Evolutionary conservation across 2,329 filamentous ascomycete genomes (phyloP).

Genomic region (Fusarium annulatum): DNA sequence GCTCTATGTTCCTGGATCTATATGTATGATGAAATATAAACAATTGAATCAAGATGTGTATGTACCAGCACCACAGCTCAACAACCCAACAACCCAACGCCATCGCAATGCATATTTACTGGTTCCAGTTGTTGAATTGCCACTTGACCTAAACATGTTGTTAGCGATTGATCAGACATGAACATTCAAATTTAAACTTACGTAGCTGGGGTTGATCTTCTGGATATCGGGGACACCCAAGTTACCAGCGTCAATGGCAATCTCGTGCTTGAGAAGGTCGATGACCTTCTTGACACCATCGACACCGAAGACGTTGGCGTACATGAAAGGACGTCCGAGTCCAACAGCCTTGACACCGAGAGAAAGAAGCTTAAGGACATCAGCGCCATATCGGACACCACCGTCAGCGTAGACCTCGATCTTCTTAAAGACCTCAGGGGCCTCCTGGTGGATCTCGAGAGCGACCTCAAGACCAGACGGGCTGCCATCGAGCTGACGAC

Average conservation of each 20-base stretch:
- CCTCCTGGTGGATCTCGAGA: slow-evolving; percentile 53
- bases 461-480: slow-evolving; percentile 54
- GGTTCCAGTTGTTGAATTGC: slow-evolving; percentile 42
- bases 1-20: slow-evolving; percentile 13
- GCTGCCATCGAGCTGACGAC: slow-evolving; percentile 55
- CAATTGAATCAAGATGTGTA: slow-evolving; percentile 31
- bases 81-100: not conserved
- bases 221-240: slow-evolving; percentile 54
- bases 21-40: slow-evolving; percentile 27
- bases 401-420: slow-evolving; percentile 56
- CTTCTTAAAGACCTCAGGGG: slow-evolving; percentile 53
- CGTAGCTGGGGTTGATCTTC: slow-evolving; percentile 47
- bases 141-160: slow-evolving; percentile 35
- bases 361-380: slow-evolving; percentile 57
- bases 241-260: slow-evolving; percentile 58
- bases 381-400: slow-evolving; percentile 56
- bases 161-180: not conserved
- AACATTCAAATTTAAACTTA: slow-evolving; percentile 2
- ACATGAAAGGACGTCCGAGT: slow-evolving; percentile 64
- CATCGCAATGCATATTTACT: slow-evolving; percentile 22
- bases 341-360: slow-evolving; percentile 58
- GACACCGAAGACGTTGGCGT: slow-evolving; percentile 62
- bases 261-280: slow-evolving; percentile 61
- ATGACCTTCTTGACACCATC: slow-evolving; percentile 59
- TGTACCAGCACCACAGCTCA: slow-evolving; percentile 27